These are phyloP conservation scores for Fusarium sambucinum DNA, from an alignment of 2,329 filamentous ascomycete genomes.

Conservation along the genomic window DNA sequence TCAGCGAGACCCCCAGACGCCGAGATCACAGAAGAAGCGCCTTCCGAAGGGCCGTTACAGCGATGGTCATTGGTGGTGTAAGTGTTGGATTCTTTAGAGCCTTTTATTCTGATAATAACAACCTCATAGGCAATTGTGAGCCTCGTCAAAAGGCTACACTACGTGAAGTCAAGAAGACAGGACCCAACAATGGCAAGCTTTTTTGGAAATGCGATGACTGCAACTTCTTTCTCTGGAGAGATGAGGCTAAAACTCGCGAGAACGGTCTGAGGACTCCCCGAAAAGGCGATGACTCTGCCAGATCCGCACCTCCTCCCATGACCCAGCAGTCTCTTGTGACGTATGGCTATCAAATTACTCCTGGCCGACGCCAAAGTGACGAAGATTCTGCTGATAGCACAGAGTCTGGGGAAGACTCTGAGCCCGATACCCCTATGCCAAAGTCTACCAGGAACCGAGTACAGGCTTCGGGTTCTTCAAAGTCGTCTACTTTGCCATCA, in stretches of 20 bases:
- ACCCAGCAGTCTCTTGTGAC: constrained; percentile 49
- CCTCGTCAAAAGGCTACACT: constrained; percentile 55
- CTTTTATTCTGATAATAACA: neutral
- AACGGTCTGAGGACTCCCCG: constrained; percentile 32
- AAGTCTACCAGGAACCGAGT: neutral
- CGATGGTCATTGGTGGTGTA: constrained; percentile 55
- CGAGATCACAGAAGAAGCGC: constrained; percentile 49
- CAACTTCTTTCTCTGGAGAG: constrained; percentile 61
- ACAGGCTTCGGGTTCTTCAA: neutral
- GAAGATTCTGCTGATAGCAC: constrained; percentile 16
- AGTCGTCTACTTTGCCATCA: neutral
- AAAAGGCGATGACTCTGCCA: constrained; percentile 25
- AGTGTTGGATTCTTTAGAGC: constrained; percentile 12
- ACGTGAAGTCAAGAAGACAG: constrained; percentile 55
- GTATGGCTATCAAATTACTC: constrained; percentile 48
- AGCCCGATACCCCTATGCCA: constrained; percentile 5
- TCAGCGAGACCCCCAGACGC: constrained; percentile 38
- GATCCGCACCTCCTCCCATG: constrained; percentile 46
- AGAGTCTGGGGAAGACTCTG: constrained; percentile 32
- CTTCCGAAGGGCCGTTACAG: constrained; percentile 51
- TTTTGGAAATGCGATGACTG: constrained; percentile 61
- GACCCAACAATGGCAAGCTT: constrained; percentile 55
- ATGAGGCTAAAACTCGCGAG: constrained; percentile 53
- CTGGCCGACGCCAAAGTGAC: constrained; percentile 34
- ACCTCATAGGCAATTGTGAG: constrained; percentile 56